A percentile compares a stretch with the other conserved stretches of the same genome.
Evolutionary conservation across 2,329 filamentous ascomycete species (phyloP).

Genomic region (Clonostachys byssicola): DNA sequence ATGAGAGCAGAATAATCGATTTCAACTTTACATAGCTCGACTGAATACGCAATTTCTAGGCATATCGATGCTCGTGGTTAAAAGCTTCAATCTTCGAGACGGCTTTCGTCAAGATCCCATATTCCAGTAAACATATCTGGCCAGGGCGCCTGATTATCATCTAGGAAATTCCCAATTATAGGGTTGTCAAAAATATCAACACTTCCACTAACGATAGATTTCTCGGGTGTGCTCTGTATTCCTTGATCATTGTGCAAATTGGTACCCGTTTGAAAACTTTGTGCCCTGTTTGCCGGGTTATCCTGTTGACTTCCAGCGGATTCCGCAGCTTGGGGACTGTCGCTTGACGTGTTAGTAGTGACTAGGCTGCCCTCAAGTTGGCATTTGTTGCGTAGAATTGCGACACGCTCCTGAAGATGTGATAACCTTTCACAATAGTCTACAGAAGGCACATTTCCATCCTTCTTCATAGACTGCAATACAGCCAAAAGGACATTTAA

Average conservation of each 20-base stretch:
- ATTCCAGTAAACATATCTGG: constrained; percentile 4
- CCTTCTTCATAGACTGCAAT: constrained; percentile 17
- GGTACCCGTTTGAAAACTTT: neutral
- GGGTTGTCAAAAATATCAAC: constrained; percentile 16
- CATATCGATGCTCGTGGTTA: too few species aligned
- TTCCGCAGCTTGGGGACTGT: neutral
- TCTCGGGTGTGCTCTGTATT: neutral
- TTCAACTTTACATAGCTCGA: too few species aligned
- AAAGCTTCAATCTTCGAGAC: too few species aligned
- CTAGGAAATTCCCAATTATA: constrained; percentile 16
- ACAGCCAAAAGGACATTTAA: constrained; percentile 18
- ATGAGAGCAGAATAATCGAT: too few species aligned
- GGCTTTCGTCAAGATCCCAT: too few species aligned
- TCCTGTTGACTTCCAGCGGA: neutral
- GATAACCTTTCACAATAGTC: constrained; percentile 19
- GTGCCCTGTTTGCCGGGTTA: too few species aligned
- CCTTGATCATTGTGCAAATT: neutral
- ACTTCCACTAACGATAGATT: too few species aligned
- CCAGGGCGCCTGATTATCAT: constrained; percentile 16
- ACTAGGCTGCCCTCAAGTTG: constrained; percentile 2
- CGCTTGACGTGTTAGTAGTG: neutral
- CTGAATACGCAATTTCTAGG: too few species aligned
- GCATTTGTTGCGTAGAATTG: constrained; percentile 6
- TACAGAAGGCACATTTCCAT: constrained; percentile 18
- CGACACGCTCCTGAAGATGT: constrained; percentile 12